Evolutionary conservation across 1,139 yeast species (phyloP).

Genomic region (Yamadazyma atlantica): DNA sequence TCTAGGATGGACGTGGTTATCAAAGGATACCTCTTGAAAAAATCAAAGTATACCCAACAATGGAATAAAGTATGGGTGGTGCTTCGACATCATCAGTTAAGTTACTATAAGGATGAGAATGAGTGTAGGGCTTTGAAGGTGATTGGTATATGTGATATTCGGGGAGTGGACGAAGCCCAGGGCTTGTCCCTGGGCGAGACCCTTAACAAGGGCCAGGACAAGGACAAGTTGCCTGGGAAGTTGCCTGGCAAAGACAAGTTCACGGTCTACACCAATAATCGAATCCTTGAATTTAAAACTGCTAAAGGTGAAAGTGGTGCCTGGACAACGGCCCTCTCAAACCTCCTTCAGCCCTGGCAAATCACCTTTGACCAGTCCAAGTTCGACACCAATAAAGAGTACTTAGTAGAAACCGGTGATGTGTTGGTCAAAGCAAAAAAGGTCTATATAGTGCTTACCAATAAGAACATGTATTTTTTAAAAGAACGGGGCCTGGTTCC

Average conservation of each 20-base stretch:
- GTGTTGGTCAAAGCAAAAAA: no score
- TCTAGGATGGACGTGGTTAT: no score
- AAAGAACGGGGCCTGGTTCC: background rate
- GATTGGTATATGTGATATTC: conserved; percentile 23
- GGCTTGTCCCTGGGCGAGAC: no score
- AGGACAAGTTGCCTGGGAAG: no score
- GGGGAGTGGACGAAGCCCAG: no score
- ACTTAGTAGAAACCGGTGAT: no score
- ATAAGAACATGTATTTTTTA: conserved; percentile 1
- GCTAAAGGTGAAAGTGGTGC: conserved; percentile 30
- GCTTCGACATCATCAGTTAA: conserved; percentile 52
- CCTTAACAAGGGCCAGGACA: no score
- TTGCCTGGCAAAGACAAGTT: conserved; percentile 42
- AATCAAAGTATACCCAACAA: conserved; percentile 24
- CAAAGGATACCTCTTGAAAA: conserved; percentile 21
- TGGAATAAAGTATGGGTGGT: conserved; percentile 63
- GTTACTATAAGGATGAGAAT: conserved; percentile 56
- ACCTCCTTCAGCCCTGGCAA: conserved; percentile 24
- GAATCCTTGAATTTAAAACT: conserved; percentile 45
- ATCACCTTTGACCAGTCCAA: no score
- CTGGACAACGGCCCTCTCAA: conserved; percentile 42
- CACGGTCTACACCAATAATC: conserved; percentile 39
- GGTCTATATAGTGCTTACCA: conserved; percentile 1
- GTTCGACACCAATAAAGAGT: no score
- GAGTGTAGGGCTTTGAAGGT: conserved; percentile 59